Evolutionary conservation across 2,329 filamentous ascomycete genomes (phyloP), one percentile per base, ranked within the genome.

Genomic region (Stemphylium lycopersici): DNA sequence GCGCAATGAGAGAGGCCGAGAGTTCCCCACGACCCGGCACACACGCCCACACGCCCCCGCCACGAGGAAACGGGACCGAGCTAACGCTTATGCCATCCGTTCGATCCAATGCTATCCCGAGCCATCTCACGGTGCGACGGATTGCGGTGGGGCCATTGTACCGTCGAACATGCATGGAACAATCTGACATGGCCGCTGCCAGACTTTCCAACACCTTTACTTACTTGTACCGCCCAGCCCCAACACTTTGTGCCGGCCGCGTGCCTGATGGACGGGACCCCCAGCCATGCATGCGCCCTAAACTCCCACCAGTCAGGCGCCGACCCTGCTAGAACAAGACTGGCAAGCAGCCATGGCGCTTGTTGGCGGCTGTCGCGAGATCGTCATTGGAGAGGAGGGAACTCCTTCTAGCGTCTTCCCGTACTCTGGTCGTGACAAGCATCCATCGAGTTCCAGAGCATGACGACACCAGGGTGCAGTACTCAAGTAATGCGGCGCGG

Each of bases 341-440:
- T 37, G 36, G 46, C 54, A 41, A 53, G 43, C 49, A 51, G 16
- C 42, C 39, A 41, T 41, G 51, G 42, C 51, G 55, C 52, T 40
- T 51, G 55, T 57, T 51, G 51, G 55, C 51, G 29, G 33, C 36
- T 44, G 33, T 52, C 38, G 33, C 4, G 29, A 33, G 34, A 34
- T 39, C 15, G 39, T 26, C 39, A 50, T 44, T 50, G 46, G 52
- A 29, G 39, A 31, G 12, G 8, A 18, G 42, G 24, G 36, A 18
- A 31, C 38, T 38, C 32, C 48, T 52, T 49, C 53, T 59, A 59
- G 56, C 56, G 56, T 41, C 45, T 59, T 47, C 56, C 56, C 41
- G 45, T 20, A 34, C 11, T 33, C 44, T 48, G 44, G 54, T 52
- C 47, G 33, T 48, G 53, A 59, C 56, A 40, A 24, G 22, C 22